phyloP scores from a whole-genome alignment of 169 alveolate genomes.

The Eimeria sp. region DNA sequence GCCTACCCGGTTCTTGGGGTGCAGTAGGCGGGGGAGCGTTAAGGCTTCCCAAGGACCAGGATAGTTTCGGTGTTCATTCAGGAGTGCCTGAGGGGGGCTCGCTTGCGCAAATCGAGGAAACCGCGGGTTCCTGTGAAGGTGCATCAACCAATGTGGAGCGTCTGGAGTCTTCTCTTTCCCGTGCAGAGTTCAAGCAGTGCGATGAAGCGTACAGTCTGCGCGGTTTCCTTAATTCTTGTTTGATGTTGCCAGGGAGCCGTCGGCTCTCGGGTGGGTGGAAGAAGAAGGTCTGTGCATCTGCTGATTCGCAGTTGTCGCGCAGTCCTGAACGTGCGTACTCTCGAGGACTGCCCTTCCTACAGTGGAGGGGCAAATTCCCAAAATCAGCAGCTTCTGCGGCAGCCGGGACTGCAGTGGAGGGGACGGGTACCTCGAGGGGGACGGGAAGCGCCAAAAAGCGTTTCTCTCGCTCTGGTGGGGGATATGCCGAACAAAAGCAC shows the following conservation, averaged over 20 bases:
- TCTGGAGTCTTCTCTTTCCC: slow-evolving; percentile 44
- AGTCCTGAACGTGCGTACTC: slow-evolving; percentile 7
- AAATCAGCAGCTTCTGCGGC: neutral
- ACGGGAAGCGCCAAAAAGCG: slow-evolving; percentile 9
- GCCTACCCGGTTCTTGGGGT: slow-evolving; percentile 37
- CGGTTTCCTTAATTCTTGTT: slow-evolving; percentile 39
- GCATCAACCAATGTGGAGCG: slow-evolving; percentile 58
- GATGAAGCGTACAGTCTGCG: slow-evolving; percentile 65
- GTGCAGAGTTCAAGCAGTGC: slow-evolving; percentile 42
- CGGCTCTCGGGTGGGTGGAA: slow-evolving; percentile 51
- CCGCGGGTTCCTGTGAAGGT: slow-evolving; percentile 23
- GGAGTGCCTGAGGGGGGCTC: neutral
- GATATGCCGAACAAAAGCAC: slow-evolving; percentile 2
- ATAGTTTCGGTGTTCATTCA: neutral
- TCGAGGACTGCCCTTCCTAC: slow-evolving; percentile 46
- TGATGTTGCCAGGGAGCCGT: slow-evolving; percentile 54
- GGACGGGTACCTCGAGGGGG: neutral
- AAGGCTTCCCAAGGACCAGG: slow-evolving; percentile 1
- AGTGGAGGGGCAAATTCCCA: slow-evolving; percentile 62
- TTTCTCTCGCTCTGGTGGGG: slow-evolving; percentile 41
- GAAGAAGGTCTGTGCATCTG: slow-evolving; percentile 33
- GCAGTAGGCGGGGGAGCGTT: neutral
- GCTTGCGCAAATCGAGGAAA: slow-evolving; percentile 36
- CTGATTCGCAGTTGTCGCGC: slow-evolving; percentile 23
- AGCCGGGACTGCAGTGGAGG: slow-evolving; percentile 24